Base-by-base conservation (phyloP, 441 rosid species). In the Iberis amara region DNA sequence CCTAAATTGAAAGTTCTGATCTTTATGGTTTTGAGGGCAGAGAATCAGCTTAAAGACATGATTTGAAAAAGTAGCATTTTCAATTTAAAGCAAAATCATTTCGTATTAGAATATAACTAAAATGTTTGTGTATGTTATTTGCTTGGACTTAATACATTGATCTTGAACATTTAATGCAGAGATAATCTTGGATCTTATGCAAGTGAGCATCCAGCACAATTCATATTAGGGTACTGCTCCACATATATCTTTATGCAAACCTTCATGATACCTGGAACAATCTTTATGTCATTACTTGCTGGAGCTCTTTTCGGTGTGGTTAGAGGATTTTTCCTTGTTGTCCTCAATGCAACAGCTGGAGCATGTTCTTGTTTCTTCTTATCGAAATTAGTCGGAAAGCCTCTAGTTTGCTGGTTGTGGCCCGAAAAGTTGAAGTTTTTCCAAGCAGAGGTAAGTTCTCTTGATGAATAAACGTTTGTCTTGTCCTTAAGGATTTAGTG, bases 161-260 rank as follows among this genome's bases (percentile, higher is more conserved):
- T 47, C 7, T 62, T 28, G 8, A 12, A 63, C 51, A 45, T 36
- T 6, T 39, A 2, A 9, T 74, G 67, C 94, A 92, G 97, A 66
- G 89, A 82, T 18, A 79, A 76, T 78, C 91, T 92, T 40, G 91
- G 81, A 38, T 72, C 77, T 8, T 89, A 89, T 78, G 92, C 96
- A 50, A 75, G 68, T 11, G 89, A 86, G 53, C 75, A 81, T 46
- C 96, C 94, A 21, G 82, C 80, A 24, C 80, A 75, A 55, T 92
- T 92, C 73, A 78, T 89, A 50, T 65, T 92, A 66, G 97, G 97
- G 39, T 92, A 92, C 77, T 89, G 96, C 62, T 79, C 99, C 6
- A 92, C 86, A 0, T 92, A 92, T 66, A 86, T 92, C 71, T 92
- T 92, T 77, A 92, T 92, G 97, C 99, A 92, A 73, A 92, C 97